Evolutionary conservation across 208 protist species (phyloP), one percentile per base, ranked within the genome.

Genomic region (Wallacemonas sp.): DNA sequence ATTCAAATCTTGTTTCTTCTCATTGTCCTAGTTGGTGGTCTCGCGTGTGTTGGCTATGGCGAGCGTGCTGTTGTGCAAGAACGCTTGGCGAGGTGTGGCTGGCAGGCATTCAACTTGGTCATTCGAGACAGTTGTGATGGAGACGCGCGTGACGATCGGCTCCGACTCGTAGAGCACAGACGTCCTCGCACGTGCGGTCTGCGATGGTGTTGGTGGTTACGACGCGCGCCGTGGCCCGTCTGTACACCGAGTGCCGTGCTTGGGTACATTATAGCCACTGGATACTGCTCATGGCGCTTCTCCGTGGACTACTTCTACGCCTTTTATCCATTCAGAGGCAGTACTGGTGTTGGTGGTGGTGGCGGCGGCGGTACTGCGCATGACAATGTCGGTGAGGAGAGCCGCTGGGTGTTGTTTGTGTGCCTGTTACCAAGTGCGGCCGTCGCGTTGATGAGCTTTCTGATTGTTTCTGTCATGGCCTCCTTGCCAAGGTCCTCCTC

Each of bases 281-380:
- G 33, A 1, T 49, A 72, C 62, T 51, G 46, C 21, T 42, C 55
- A 17, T 77, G 72, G 72, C 62, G 62, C 8, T 51, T 72, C 33
- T 64, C 61, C 1, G 44, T 72, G 1, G 56, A 72, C 53, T 68
- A 64, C 19, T 71, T 68, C 63, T 76, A 64, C 26, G 70, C 58
- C 0, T 54, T 33, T 42, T 60, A 63, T 30, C 46, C 39, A 39
- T 71, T 64, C 38, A 5, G 61, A 76, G 56, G 30, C 3, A 1
- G 47, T 38, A 24, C 26, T 76, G 15, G 66, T 39, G 34, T 47
- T 62, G 8, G 70, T 58, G 70, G 19, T 76, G 17, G 11, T 67
- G 15, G 63, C 70, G 4, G 31, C 22, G 1, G 47, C 47, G 24
- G 11, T 55, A 19, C 5, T 55, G 24, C 33, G 24, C 24, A 19